Conservation (phyloP, 805 yeast genomes). For the Lipomyces yamadae region DNA sequence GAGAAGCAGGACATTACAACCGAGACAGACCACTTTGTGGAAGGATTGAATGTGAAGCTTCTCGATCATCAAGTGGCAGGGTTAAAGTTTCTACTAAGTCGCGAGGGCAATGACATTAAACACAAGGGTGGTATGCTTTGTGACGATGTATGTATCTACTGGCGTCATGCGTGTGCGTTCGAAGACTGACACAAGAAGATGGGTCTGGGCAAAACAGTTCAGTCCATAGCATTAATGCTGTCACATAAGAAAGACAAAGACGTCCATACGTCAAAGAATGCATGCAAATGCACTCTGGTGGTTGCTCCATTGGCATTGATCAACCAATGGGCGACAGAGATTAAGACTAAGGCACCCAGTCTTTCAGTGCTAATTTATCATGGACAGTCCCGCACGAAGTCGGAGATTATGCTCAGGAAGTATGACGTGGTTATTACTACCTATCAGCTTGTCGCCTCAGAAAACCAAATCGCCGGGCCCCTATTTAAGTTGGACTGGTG, state of each 20-base stretch:
- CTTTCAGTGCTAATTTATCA: slow-evolving; percentile 40
- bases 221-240: slow-evolving; percentile 68
- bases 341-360: slow-evolving; percentile 45
- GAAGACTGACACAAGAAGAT: slow-evolving; percentile 48
- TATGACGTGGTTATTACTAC: slow-evolving; percentile 89
- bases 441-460: slow-evolving; percentile 70
- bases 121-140: slow-evolving; percentile 68
- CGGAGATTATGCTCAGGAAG: slow-evolving; percentile 40
- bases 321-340: slow-evolving; percentile 52
- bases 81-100: slow-evolving; percentile 48
- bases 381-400: slow-evolving; percentile 48
- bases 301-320: slow-evolving; percentile 52
- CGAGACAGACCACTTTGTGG: slow-evolving; percentile 36
- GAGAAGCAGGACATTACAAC: background rate
- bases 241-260: slow-evolving; percentile 50
- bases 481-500: slow-evolving; percentile 49
- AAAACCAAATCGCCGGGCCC: slow-evolving; percentile 38
- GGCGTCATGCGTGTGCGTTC: background rate
- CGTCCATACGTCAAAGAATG: slow-evolving; percentile 43
- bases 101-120: slow-evolving; percentile 46
- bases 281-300: slow-evolving; percentile 48
- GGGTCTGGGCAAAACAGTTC: slow-evolving; percentile 90
- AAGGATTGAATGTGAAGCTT: slow-evolving; percentile 50
- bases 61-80: slow-evolving; percentile 57
- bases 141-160: slow-evolving; percentile 56